These are phyloP conservation scores for Fusarium citri DNA, from an alignment of 2,329 filamentous ascomycete genomes.

Conservation along the genomic window DNA sequence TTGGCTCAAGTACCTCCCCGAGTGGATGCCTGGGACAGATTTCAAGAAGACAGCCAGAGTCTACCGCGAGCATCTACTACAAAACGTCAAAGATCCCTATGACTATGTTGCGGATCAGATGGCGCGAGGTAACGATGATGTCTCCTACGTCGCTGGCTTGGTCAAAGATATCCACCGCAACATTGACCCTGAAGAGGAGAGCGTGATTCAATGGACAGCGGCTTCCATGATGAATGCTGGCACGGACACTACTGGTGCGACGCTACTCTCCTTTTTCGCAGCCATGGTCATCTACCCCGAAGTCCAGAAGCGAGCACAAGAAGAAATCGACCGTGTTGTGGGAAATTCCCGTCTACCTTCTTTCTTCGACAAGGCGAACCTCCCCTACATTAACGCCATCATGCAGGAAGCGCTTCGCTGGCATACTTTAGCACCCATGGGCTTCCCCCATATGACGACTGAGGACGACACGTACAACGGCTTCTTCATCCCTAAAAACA, in stretches of 20 bases:
- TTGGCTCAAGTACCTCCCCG: not conserved
- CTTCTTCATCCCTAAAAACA: slow-evolving; percentile 45
- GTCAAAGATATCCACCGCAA: slow-evolving; percentile 7
- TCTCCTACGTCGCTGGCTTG: slow-evolving; percentile 16
- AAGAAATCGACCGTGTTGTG: slow-evolving; percentile 57
- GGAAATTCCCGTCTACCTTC: slow-evolving; percentile 56
- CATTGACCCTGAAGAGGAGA: slow-evolving; percentile 10
- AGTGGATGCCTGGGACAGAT: slow-evolving; percentile 10
- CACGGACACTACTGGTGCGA: slow-evolving; percentile 48
- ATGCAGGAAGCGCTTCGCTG: slow-evolving; percentile 50
- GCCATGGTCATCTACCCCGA: slow-evolving; percentile 59
- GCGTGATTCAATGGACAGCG: slow-evolving; percentile 16
- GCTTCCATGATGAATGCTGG: slow-evolving; percentile 46
- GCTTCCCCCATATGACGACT: slow-evolving; percentile 54
- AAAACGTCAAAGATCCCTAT: slow-evolving; percentile 10
- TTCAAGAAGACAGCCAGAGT: slow-evolving; percentile 13
- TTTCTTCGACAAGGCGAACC: slow-evolving; percentile 55
- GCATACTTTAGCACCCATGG: slow-evolving; percentile 46
- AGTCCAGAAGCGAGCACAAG: slow-evolving; percentile 56
- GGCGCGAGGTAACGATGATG: not conserved
- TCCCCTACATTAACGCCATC: slow-evolving; percentile 56
- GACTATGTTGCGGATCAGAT: not conserved
- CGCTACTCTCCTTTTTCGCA: slow-evolving; percentile 52
- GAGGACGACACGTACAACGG: slow-evolving; percentile 43
- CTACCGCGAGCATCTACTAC: not conserved